Percentiles rank a stretch among this genome's conserved stretches.
Evolutionary conservation across 2,329 filamentous ascomycete species (phyloP).

Genomic region (Venturia pyrina): DNA sequence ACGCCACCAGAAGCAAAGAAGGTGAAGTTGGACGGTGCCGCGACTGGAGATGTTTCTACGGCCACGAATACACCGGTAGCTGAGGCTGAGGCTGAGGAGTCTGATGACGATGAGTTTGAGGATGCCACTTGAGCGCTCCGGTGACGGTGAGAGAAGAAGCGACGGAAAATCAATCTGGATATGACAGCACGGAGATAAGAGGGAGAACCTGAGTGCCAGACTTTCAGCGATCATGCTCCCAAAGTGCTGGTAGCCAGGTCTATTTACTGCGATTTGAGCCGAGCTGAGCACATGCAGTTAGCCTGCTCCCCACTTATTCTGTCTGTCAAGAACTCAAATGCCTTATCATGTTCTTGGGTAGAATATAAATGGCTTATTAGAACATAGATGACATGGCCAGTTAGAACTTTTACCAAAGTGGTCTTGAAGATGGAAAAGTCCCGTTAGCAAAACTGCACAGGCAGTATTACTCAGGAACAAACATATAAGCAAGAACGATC

Average conservation of each 20-base stretch:
- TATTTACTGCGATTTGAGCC: background rate
- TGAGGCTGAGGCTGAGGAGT: slow-evolving; percentile 35
- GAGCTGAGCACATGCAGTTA: background rate
- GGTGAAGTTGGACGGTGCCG: slow-evolving; percentile 45
- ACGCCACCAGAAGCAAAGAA: slow-evolving; percentile 42
- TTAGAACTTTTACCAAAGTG: background rate
- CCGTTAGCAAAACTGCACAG: too few relatives aligned
- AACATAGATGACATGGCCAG: too few relatives aligned
- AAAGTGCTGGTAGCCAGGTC: background rate
- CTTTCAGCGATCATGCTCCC: background rate
- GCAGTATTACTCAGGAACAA: too few relatives aligned
- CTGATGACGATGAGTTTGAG: slow-evolving; percentile 38
- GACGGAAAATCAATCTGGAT: background rate
- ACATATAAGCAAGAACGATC: too few relatives aligned
- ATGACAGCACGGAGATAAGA: background rate
- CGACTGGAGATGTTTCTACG: slow-evolving; percentile 16
- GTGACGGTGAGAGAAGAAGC: background rate
- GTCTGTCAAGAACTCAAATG: background rate
- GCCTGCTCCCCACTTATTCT: background rate
- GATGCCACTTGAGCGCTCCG: slow-evolving; percentile 20
- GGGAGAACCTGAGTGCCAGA: background rate
- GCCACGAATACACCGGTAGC: slow-evolving; percentile 22
- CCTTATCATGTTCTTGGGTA: background rate
- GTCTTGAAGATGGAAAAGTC: background rate
- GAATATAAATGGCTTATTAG: background rate